These are phyloP conservation scores for Saturnispora halmiae DNA, from an alignment of 805 yeast genomes.

Conservation along the genomic window DNA sequence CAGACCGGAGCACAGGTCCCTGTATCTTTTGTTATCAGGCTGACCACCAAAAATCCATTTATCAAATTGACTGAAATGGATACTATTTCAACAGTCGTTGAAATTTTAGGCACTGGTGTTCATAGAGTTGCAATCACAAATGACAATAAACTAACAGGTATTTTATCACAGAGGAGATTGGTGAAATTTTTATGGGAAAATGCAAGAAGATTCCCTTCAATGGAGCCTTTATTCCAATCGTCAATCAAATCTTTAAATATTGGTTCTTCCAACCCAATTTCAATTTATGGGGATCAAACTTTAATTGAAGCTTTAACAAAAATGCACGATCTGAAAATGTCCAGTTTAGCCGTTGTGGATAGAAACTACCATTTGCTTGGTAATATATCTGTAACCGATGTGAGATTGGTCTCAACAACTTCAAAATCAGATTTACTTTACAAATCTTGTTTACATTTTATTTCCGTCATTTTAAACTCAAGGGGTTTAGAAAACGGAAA, in stretches of 20 bases:
- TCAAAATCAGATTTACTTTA: conserved; percentile 78
- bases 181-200: conserved; percentile 86
- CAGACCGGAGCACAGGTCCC: conserved; percentile 86
- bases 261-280: conserved; percentile 63
- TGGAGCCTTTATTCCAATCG: conserved; percentile 65
- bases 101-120: conserved; percentile 88
- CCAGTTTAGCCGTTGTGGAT: conserved; percentile 91
- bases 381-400: conserved; percentile 91
- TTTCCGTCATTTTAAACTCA: conserved; percentile 73
- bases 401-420: conserved; percentile 74
- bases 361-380: conserved; percentile 67
- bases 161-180: conserved; percentile 83
- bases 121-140: conserved; percentile 78
- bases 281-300: conserved; percentile 79
- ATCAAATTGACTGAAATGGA: conserved; percentile 65
- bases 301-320: conserved; percentile 77
- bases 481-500: conserved; percentile 92
- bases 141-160: conserved; percentile 58
- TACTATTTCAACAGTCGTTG: conserved; percentile 65
- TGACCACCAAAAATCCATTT: conserved; percentile 85
- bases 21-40: conserved; percentile 74
- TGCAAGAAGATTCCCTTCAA: conserved; percentile 72
- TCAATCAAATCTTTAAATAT: conserved; percentile 66
- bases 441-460: conserved; percentile 78
- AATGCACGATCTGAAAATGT: conserved; percentile 78